phyloP scores from a whole-genome alignment of 139 green algal genomes.

The Coelastrella sp. region DNA sequence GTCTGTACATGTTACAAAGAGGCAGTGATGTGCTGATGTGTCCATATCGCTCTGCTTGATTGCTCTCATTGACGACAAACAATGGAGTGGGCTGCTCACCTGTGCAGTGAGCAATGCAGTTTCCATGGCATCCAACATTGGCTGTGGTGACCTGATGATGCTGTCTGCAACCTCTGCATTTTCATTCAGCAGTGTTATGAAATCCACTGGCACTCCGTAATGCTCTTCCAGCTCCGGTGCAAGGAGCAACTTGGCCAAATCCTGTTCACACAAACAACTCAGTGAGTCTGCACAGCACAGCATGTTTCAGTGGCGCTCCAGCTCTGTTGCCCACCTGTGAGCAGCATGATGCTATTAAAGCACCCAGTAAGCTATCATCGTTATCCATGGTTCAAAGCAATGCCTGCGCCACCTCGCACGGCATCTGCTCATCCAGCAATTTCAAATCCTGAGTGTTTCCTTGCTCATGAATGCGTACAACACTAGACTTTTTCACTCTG shows the following conservation, averaged over 20 bases:
- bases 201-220: conserved; percentile 61
- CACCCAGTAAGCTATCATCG: neutral
- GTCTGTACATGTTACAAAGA: too few relatives aligned
- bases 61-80: neutral
- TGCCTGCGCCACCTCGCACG: neutral
- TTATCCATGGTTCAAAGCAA: neutral
- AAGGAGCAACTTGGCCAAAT: conserved; percentile 52
- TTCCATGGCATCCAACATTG: conserved; percentile 58
- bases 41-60: too few relatives aligned
- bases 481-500: neutral
- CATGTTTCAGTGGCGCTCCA: neutral
- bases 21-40: too few relatives aligned
- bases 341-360: neutral
- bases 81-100: neutral
- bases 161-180: conserved; percentile 47
- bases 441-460: neutral
- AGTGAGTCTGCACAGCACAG: neutral
- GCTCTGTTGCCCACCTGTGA: neutral
- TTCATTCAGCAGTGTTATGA: conserved; percentile 55
- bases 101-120: conserved; percentile 59
- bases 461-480: neutral
- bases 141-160: conserved; percentile 46
- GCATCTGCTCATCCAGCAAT: neutral
- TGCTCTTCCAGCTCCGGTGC: conserved; percentile 52
- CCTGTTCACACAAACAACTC: conserved; percentile 26